Conservation (phyloP, 1,284 basidiomycete species). For the Malassezia equina region DNA sequence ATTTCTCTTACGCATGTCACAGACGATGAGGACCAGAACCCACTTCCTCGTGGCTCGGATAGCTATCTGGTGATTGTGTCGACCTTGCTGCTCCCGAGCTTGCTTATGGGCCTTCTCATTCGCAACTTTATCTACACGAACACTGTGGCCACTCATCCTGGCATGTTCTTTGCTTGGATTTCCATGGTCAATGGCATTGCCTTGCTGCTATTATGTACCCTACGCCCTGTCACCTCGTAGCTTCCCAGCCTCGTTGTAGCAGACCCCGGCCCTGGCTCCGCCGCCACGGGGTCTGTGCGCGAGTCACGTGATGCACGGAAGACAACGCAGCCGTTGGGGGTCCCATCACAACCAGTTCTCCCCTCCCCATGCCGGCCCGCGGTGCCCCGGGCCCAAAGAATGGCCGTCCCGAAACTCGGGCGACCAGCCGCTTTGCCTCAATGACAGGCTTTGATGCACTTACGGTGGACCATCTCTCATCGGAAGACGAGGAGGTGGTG, state of each 20-base stretch:
- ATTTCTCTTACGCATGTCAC: not conserved
- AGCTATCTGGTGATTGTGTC: slow-evolving; percentile 16
- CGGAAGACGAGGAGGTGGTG: not conserved
- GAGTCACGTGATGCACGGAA: slow-evolving; percentile 1
- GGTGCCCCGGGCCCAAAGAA: not conserved
- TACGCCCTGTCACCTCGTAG: slow-evolving; percentile 1
- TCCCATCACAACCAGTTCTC: not conserved
- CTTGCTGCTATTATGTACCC: not conserved
- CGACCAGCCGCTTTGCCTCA: slow-evolving; percentile 7
- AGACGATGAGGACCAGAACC: not conserved
- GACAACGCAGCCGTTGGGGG: not conserved
- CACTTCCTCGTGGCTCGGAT: slow-evolving; percentile 8
- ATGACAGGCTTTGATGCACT: slow-evolving; percentile 1
- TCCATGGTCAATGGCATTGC: slow-evolving; percentile 2
- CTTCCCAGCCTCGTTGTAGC: not conserved
- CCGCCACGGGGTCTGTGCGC: not conserved
- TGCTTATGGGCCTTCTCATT: slow-evolving; percentile 3
- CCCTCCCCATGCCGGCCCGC: not conserved
- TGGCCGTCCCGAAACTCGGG: not conserved
- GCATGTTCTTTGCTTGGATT: slow-evolving; percentile 11
- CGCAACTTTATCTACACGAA: slow-evolving; percentile 12
- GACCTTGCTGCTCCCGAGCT: slow-evolving; percentile 10
- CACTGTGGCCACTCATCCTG: slow-evolving; percentile 9
- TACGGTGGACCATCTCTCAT: not conserved
- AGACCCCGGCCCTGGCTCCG: too few species aligned